Evolutionary conservation across 108 stramenopile species (phyloP).

Genomic region (Skeletonema tropicum): DNA sequence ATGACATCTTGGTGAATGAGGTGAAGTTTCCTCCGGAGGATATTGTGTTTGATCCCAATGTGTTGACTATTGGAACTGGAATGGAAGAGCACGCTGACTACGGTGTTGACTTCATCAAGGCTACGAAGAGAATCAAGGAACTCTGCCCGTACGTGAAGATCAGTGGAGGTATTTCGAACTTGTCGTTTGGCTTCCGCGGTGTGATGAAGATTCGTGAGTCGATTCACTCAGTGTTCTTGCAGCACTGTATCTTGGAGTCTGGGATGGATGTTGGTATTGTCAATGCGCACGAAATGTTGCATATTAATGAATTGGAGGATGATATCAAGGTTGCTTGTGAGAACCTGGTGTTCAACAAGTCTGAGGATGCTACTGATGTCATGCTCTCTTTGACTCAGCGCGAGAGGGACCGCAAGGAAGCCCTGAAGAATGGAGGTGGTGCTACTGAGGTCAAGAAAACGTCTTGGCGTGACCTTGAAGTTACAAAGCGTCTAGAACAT

Average conservation of each 20-base stretch:
- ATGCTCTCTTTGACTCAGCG: slow-evolving; percentile 90
- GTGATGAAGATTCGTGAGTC: slow-evolving; percentile 97
- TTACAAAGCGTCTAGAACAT: slow-evolving; percentile 94
- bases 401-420: slow-evolving; percentile 87
- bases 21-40: slow-evolving; percentile 98
- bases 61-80: slow-evolving; percentile 98
- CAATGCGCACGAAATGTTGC: slow-evolving; percentile 94
- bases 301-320: slow-evolving; percentile 83
- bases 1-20: slow-evolving; percentile 96
- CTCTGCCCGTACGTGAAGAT: slow-evolving; percentile 96
- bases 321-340: slow-evolving; percentile 86
- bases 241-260: slow-evolving; percentile 90
- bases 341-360: slow-evolving; percentile 88
- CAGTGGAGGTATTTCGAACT: slow-evolving; percentile 98
- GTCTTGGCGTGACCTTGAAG: slow-evolving; percentile 87
- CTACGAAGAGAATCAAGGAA: slow-evolving; percentile 94
- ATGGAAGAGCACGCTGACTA: slow-evolving; percentile 99
- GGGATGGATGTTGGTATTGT: slow-evolving; percentile 99
- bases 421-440: slow-evolving; percentile 81
- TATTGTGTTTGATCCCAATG: slow-evolving; percentile 99
- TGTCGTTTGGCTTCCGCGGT: slow-evolving; percentile 98
- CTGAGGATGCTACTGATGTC: slow-evolving; percentile 89
- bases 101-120: slow-evolving; percentile 98
- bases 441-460: slow-evolving; percentile 65
- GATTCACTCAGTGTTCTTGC: slow-evolving; percentile 98